phyloP scores from a whole-genome alignment of 371 early-diverging fungal species.

The Mucor mucedo region DNA sequence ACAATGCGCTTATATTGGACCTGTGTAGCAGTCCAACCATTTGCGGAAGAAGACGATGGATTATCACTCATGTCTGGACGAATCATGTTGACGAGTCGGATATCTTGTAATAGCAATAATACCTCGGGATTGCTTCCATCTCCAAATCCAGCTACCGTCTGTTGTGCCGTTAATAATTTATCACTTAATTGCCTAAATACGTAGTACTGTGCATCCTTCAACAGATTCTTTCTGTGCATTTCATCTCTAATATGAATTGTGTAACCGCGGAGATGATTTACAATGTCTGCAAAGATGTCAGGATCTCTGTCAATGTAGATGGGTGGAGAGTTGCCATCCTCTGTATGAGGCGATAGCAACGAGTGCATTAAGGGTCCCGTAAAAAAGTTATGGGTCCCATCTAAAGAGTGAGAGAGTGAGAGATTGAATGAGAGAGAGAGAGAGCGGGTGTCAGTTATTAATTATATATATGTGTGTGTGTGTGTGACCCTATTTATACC shows the following conservation, averaged over 20 bases:
- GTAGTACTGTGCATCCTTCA: constrained; percentile 68
- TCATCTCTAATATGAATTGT: constrained; percentile 63
- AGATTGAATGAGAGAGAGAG: too few relatives aligned
- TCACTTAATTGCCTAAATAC: constrained; percentile 57
- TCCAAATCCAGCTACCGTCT: constrained; percentile 52
- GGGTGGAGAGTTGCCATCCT: constrained; percentile 36
- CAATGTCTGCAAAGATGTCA: constrained; percentile 64
- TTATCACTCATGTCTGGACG: constrained; percentile 18
- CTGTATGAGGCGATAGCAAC: constrained; percentile 30
- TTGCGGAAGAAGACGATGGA: neutral
- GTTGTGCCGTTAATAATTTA: constrained; percentile 51
- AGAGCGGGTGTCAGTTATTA: neutral
- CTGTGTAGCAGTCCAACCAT: constrained; percentile 28
- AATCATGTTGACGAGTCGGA: constrained; percentile 39
- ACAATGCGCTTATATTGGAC: constrained; percentile 45
- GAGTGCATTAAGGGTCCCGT: constrained; percentile 49
- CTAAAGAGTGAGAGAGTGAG: constrained; percentile 11
- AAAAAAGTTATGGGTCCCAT: constrained; percentile 46
- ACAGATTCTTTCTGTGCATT: constrained; percentile 63
- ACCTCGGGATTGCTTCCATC: constrained; percentile 42
- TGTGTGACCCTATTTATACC: constrained; percentile 17
- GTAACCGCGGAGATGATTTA: constrained; percentile 67
- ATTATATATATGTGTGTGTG: constrained; percentile 1
- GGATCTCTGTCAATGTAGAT: constrained; percentile 64
- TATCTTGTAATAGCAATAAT: constrained; percentile 45